Conservation (phyloP, 2,329 filamentous ascomycete genomes). For the Pseudogymnoascus sp. region DNA sequence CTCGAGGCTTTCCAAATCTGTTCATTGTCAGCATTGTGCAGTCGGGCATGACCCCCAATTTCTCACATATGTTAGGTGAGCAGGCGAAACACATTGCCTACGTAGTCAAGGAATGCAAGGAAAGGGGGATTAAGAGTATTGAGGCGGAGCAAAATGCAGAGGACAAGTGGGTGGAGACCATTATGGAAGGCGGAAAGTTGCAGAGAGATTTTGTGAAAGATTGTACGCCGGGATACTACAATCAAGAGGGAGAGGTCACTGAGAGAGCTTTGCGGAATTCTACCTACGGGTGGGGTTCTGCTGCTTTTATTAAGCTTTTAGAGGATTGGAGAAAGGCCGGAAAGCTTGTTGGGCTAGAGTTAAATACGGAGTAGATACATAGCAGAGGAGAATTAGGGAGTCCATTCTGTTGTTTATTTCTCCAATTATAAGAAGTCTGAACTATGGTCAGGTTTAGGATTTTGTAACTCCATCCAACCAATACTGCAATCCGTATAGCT, state of each 20-base stretch:
- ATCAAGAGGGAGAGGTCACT: background rate
- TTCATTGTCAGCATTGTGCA: conserved; percentile 7
- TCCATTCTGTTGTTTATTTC: background rate
- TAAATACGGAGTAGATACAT: background rate
- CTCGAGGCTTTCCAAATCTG: conserved; percentile 10
- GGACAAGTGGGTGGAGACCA: conserved; percentile 7
- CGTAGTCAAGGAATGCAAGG: background rate
- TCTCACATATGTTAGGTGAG: background rate
- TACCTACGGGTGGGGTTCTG: background rate
- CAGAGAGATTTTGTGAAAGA: background rate
- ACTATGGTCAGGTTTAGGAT: background rate
- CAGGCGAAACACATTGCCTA: conserved; percentile 11
- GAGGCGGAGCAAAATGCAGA: conserved; percentile 1
- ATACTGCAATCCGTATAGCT: background rate
- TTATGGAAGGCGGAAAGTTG: background rate
- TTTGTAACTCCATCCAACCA: background rate
- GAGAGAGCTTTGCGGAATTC: background rate
- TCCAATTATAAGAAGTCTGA: background rate
- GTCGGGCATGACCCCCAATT: background rate
- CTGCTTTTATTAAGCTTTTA: conserved; percentile 6
- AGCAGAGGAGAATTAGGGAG: background rate
- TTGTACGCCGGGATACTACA: conserved; percentile 10
- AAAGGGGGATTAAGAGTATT: background rate
- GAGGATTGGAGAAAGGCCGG: background rate
- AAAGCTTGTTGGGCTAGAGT: background rate